Percentiles rank a stretch among this genome's conserved stretches.
Conservation (phyloP, 1,284 basidiomycete species). For the Rugosomyces carneus region DNA sequence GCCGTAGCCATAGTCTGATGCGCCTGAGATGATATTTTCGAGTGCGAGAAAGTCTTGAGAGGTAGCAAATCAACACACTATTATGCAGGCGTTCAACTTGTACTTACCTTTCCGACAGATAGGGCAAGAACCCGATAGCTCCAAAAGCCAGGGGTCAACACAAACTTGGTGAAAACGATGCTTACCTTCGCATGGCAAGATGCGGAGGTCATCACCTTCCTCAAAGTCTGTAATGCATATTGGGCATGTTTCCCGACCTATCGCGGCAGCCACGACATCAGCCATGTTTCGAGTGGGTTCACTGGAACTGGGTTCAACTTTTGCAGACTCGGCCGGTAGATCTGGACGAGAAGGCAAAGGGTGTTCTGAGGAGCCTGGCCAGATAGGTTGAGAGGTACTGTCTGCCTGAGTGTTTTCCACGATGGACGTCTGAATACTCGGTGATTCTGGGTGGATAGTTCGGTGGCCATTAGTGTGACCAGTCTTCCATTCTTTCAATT, state of each 20-base stretch:
- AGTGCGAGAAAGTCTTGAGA: constrained; percentile 43
- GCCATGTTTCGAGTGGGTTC: constrained; percentile 15
- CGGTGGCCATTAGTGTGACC: constrained; percentile 8
- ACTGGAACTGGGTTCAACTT: constrained; percentile 13
- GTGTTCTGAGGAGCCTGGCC: not conserved
- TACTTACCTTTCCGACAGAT: constrained; percentile 78
- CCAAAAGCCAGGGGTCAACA: constrained; percentile 83
- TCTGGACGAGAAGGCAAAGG: not conserved
- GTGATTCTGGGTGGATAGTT: not conserved
- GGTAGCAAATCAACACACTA: not conserved
- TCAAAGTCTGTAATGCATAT: constrained; percentile 93
- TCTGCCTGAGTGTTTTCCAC: constrained; percentile 2
- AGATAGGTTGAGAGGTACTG: not conserved
- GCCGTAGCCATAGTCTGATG: constrained; percentile 19
- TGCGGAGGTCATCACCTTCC: constrained; percentile 83
- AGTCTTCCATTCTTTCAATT: constrained; percentile 19
- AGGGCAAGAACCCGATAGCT: constrained; percentile 87
- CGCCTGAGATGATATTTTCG: constrained; percentile 40
- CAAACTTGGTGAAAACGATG: constrained; percentile 84
- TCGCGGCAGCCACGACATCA: constrained; percentile 53
- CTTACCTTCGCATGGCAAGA: constrained; percentile 84
- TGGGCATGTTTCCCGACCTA: constrained; percentile 82
- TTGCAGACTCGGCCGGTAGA: not conserved
- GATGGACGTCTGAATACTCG: not conserved
- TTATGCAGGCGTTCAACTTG: constrained; percentile 15